Evolutionary conservation across 164 flowering plant genomes (phyloP).

Genomic region (Vitis riparia): DNA sequence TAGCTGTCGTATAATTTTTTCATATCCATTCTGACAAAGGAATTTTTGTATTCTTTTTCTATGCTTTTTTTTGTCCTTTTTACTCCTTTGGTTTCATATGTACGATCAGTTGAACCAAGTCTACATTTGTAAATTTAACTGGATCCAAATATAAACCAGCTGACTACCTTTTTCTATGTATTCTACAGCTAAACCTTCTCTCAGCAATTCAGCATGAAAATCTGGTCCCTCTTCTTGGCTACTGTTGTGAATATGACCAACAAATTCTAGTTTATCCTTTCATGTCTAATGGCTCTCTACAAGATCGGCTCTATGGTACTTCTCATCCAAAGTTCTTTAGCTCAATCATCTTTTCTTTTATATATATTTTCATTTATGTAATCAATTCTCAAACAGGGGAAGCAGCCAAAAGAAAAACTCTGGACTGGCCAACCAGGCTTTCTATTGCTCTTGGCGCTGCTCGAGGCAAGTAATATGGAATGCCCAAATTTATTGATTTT

Average conservation of each 20-base stretch:
- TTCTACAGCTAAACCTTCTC: conserved; percentile 64
- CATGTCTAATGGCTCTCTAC: conserved; percentile 90
- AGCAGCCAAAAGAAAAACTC: conserved; percentile 57
- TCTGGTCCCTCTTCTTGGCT: conserved; percentile 81
- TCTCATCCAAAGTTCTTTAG: not conserved
- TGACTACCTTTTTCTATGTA: not conserved
- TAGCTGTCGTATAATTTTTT: too few relatives aligned
- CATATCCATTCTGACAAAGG: too few relatives aligned
- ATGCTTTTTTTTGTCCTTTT: not conserved
- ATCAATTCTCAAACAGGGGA: conserved; percentile 46
- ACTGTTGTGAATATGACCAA: conserved; percentile 72
- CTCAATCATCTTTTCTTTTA: not conserved
- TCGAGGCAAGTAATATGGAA: conserved; percentile 52
- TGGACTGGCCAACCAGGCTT: conserved; percentile 83
- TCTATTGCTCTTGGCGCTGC: conserved; percentile 84
- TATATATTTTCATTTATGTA: not conserved
- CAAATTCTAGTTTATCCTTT: conserved; percentile 82
- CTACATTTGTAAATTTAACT: not conserved
- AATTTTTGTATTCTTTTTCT: not conserved
- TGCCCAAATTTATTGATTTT: not conserved
- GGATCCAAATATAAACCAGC: not conserved
- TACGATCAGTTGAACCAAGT: not conserved
- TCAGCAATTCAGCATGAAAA: conserved; percentile 73
- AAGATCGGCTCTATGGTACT: conserved; percentile 83
- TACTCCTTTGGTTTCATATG: not conserved